These are phyloP conservation scores for Dacryopinax primogenitus DNA, from an alignment of 768 basidiomycete species.

Conservation along the genomic window DNA sequence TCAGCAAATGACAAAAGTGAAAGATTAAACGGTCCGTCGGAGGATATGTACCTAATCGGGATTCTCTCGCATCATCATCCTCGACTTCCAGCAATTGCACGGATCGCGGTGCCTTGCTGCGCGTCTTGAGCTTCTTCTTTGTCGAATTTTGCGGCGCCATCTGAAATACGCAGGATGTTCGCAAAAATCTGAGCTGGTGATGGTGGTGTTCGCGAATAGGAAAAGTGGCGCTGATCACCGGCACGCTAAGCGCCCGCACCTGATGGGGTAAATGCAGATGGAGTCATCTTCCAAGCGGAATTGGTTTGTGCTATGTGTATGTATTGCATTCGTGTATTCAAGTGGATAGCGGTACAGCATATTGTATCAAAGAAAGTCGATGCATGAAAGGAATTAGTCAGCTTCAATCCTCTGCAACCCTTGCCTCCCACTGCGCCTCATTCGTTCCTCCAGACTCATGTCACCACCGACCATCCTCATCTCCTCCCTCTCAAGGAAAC, in stretches of 20 bases:
- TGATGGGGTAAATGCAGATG: background rate
- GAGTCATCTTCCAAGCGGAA: too few relatives aligned
- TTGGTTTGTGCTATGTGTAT: background rate
- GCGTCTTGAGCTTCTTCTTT: background rate
- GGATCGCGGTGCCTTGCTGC: background rate
- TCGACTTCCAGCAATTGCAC: background rate
- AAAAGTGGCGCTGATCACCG: too few relatives aligned
- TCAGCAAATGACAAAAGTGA: background rate
- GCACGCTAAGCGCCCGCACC: too few relatives aligned
- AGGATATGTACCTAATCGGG: background rate
- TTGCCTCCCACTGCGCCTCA: conserved; percentile 50
- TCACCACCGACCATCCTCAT: conserved; percentile 69
- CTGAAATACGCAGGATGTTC: too few relatives aligned
- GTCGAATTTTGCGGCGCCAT: background rate
- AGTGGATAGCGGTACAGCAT: background rate
- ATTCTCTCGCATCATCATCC: conserved; percentile 3
- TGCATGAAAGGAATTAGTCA: background rate
- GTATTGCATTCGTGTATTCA: background rate
- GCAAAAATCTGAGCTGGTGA: too few relatives aligned
- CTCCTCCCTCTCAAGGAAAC: conserved; percentile 70
- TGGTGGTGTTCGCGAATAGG: too few relatives aligned
- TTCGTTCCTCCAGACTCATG: conserved; percentile 60
- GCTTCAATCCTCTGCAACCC: conserved; percentile 5
- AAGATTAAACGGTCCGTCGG: background rate
- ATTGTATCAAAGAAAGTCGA: too few relatives aligned